phyloP scores from a whole-genome alignment of 192 early-diverging fungal species.

The Dispira parvispora region DNA sequence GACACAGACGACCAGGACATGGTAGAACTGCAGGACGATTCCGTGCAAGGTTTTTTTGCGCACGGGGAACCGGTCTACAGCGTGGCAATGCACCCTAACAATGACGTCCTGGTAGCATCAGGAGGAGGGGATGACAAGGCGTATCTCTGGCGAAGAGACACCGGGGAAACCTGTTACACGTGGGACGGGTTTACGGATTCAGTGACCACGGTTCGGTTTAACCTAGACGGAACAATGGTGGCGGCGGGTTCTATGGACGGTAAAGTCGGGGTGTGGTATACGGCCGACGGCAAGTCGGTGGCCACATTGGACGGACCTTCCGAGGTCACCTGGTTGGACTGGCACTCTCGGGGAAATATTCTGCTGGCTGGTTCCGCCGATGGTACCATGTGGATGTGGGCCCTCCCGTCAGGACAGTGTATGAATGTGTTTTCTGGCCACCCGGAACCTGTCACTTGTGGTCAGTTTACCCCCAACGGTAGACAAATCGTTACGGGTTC shows the following conservation, averaged over 20 bases:
- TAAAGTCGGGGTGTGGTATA: constrained; percentile 56
- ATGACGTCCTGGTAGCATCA: constrained; percentile 46
- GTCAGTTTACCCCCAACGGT: constrained; percentile 81
- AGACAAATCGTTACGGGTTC: constrained; percentile 69
- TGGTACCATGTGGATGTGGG: constrained; percentile 95
- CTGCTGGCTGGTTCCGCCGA: constrained; percentile 78
- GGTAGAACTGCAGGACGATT: constrained; percentile 58
- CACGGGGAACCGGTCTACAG: constrained; percentile 85
- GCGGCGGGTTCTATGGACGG: constrained; percentile 97
- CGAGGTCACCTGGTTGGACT: constrained; percentile 87
- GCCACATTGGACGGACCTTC: constrained; percentile 68
- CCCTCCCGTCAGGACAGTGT: constrained; percentile 64
- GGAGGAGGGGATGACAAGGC: constrained; percentile 90
- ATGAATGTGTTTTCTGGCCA: constrained; percentile 95
- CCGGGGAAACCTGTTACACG: constrained; percentile 54
- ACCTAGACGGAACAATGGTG: constrained; percentile 61
- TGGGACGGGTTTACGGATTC: constrained; percentile 72
- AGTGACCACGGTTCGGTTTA: constrained; percentile 67
- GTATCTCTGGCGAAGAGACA: constrained; percentile 75
- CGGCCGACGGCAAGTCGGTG: constrained; percentile 40
- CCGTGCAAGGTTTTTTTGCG: constrained; percentile 79
- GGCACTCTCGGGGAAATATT: constrained; percentile 91
- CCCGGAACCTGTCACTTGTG: constrained; percentile 63
- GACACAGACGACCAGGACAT: constrained; percentile 35
- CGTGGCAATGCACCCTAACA: constrained; percentile 59